These are phyloP conservation scores for Tuber umbilicatum DNA, from an alignment of 495 filamentous ascomycete genomes.

Conservation along the genomic window DNA sequence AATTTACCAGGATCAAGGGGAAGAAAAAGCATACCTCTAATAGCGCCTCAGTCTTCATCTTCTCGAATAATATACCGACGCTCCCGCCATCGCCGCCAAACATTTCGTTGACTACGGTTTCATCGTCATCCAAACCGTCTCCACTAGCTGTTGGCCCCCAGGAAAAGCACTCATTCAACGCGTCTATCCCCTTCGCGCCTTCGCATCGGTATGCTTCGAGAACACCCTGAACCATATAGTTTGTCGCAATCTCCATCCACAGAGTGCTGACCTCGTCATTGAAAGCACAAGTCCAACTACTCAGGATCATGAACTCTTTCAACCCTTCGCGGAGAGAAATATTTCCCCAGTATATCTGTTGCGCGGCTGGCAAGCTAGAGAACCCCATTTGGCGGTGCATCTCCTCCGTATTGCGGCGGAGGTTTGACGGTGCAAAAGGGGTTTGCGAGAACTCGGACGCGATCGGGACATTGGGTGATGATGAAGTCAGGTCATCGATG, in stretches of 20 bases:
- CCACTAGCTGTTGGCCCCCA: conserved; percentile 32
- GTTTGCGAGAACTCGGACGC: conserved; percentile 16
- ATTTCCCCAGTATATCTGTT: conserved; percentile 26
- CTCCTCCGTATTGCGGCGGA: conserved; percentile 26
- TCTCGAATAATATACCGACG: conserved; percentile 29
- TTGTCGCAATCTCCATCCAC: conserved; percentile 28
- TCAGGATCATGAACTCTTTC: conserved; percentile 36
- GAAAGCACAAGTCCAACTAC: conserved; percentile 27
- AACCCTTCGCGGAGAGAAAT: conserved; percentile 32
- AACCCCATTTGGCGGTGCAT: conserved; percentile 31
- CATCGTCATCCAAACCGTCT: conserved; percentile 20
- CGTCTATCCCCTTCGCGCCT: conserved; percentile 29
- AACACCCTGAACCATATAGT: conserved; percentile 39
- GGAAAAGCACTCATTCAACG: conserved; percentile 39
- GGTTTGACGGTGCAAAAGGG: conserved; percentile 20
- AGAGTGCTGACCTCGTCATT: conserved; percentile 28
- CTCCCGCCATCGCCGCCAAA: conserved; percentile 32
- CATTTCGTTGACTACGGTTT: conserved; percentile 37
- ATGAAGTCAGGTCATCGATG: conserved; percentile 9
- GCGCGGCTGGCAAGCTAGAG: conserved; percentile 19
- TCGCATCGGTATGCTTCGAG: conserved; percentile 37
- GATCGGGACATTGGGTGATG: not conserved
- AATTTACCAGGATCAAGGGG: not conserved
- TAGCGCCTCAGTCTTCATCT: conserved; percentile 25
- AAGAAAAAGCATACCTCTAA: conserved; percentile 20